phyloP scores from a whole-genome alignment of 192 early-diverging fungal species.

The Dimargaris cristalligena region DNA sequence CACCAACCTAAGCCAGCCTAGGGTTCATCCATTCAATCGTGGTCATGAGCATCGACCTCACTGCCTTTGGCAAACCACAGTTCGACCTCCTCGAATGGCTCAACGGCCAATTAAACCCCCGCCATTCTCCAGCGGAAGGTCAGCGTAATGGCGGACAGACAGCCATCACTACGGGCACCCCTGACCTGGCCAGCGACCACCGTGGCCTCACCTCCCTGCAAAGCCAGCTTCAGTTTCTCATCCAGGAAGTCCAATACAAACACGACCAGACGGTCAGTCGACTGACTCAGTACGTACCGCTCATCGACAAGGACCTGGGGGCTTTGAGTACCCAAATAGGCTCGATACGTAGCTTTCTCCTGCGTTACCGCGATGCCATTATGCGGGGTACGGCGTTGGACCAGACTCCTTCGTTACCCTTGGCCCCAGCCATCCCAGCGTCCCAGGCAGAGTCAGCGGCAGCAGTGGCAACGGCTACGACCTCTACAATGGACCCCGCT shows the following conservation, averaged over 20 bases:
- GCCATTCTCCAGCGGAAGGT: too few species aligned
- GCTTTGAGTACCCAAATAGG: constrained; percentile 2
- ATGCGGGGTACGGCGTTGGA: not conserved
- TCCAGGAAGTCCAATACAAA: constrained; percentile 11
- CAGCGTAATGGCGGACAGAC: too few species aligned
- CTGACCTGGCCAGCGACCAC: too few species aligned
- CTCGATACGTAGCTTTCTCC: not conserved
- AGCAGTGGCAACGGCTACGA: not conserved
- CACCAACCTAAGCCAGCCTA: too few species aligned
- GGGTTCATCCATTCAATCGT: too few species aligned
- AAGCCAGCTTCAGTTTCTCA: constrained; percentile 10
- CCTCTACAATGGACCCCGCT: not conserved
- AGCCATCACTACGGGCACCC: too few species aligned
- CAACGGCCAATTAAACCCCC: not conserved
- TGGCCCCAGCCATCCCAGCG: not conserved
- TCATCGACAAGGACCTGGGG: constrained; percentile 6
- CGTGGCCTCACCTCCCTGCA: not conserved
- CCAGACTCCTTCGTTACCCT: not conserved
- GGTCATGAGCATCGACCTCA: constrained; percentile 7
- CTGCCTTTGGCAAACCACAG: not conserved
- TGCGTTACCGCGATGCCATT: not conserved
- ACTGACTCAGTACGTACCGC: not conserved
- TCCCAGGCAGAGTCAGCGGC: not conserved
- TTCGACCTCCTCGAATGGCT: constrained; percentile 10
- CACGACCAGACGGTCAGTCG: not conserved